Evolutionary conservation across 345 rosid genomes (phyloP).

Genomic region (Pistacia atlantica): DNA sequence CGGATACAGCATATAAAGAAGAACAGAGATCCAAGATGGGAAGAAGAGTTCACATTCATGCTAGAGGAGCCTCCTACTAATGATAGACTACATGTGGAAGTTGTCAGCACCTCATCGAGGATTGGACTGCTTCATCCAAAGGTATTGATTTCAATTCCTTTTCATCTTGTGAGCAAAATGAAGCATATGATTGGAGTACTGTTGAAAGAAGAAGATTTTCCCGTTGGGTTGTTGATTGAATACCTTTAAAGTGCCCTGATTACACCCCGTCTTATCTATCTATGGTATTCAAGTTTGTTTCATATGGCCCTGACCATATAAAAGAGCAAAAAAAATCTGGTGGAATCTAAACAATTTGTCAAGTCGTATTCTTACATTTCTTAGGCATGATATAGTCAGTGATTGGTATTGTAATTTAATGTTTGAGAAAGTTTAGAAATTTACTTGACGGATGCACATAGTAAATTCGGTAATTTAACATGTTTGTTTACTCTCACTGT

Average conservation of each 20-base stretch:
- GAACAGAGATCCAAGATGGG: conserved; percentile 97
- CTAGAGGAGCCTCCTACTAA: conserved; percentile 78
- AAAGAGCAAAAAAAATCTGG: neutral
- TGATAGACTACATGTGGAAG: conserved; percentile 82
- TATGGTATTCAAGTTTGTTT: neutral
- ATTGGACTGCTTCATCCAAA: conserved; percentile 85
- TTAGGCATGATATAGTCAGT: neutral
- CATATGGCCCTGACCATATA: neutral
- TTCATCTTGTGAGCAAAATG: neutral
- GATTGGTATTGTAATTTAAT: neutral
- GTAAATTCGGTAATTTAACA: too few relatives aligned
- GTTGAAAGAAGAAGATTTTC: neutral
- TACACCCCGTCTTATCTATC: neutral
- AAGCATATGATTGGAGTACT: neutral
- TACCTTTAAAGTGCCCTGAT: neutral
- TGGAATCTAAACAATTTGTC: neutral
- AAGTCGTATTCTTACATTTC: neutral
- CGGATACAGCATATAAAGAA: conserved; percentile 69
- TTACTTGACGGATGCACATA: too few relatives aligned
- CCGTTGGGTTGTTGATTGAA: neutral
- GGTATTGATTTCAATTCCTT: conserved; percentile 43
- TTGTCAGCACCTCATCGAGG: conserved; percentile 74
- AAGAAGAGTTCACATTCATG: conserved; percentile 71
- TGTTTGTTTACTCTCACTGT: too few relatives aligned
- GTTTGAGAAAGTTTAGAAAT: neutral